Conservation (phyloP, 2,329 filamentous ascomycete genomes). For the Botryotinia narcissicola region DNA sequence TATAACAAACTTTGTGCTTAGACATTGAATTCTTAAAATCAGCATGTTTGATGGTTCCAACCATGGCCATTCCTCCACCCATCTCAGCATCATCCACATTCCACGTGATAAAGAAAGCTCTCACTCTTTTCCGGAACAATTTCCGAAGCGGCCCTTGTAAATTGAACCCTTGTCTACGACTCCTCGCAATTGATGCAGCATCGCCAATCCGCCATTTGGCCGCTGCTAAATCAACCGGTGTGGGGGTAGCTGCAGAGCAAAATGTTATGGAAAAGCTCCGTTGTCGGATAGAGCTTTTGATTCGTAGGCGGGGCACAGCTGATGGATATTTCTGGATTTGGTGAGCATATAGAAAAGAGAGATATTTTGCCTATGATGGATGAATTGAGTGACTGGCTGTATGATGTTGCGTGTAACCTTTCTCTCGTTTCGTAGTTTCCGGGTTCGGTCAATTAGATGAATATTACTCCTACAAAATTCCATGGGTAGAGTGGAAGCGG, state of each 20-base stretch:
- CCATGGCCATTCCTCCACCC: background rate
- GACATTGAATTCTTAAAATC: background rate
- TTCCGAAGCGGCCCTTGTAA: background rate
- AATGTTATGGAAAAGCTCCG: background rate
- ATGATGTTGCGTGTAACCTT: background rate
- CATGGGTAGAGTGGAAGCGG: background rate
- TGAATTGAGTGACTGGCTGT: background rate
- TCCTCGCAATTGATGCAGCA: background rate
- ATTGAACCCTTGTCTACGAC: background rate
- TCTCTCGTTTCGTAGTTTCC: background rate
- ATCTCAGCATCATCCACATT: background rate
- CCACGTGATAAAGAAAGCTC: background rate
- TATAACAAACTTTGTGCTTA: background rate
- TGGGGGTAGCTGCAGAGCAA: background rate
- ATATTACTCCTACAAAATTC: background rate
- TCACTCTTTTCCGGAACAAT: background rate
- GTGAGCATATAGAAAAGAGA: background rate
- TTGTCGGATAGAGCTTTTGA: conserved; percentile 7
- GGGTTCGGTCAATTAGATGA: background rate
- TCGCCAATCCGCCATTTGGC: conserved; percentile 4
- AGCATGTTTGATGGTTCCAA: background rate
- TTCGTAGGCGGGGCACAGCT: conserved; percentile 4
- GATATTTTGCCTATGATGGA: background rate
- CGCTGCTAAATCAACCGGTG: conserved; percentile 2
- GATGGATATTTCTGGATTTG: background rate